These are phyloP conservation scores for Xenosphaeropsis pyriputrescens DNA, from an alignment of 2,329 filamentous ascomycete genomes.

Conservation along the genomic window DNA sequence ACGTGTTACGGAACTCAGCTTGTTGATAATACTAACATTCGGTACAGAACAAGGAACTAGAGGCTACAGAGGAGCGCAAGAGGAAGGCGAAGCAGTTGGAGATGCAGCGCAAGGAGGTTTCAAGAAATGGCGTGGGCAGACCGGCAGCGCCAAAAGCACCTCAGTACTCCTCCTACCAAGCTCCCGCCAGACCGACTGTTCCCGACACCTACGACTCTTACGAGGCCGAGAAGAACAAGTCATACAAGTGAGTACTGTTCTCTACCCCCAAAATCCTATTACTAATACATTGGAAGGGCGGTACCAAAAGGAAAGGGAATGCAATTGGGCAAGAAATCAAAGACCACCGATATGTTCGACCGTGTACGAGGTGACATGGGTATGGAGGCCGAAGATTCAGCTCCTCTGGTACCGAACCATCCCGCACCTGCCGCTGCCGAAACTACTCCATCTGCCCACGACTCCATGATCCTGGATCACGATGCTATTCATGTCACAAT, in stretches of 20 bases:
- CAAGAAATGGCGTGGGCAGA: slow-evolving; percentile 47
- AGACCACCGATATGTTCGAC: slow-evolving; percentile 95
- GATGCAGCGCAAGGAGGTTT: slow-evolving; percentile 94
- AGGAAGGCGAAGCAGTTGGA: slow-evolving; percentile 97
- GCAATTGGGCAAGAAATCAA: slow-evolving; percentile 98
- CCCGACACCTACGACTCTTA: slow-evolving; percentile 85
- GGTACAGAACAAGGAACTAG: slow-evolving; percentile 85
- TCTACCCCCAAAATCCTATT: neutral
- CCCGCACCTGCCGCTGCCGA: slow-evolving; percentile 34
- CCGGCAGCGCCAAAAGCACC: slow-evolving; percentile 56
- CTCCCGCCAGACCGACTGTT: slow-evolving; percentile 57
- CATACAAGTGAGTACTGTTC: slow-evolving; percentile 49
- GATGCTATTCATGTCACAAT: slow-evolving; percentile 82
- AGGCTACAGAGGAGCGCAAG: slow-evolving; percentile 96
- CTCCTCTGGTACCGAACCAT: slow-evolving; percentile 47
- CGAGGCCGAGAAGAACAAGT: slow-evolving; percentile 94
- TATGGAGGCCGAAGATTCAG: slow-evolving; percentile 61
- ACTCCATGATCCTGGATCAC: slow-evolving; percentile 57
- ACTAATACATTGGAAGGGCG: slow-evolving; percentile 25
- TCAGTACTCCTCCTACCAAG: slow-evolving; percentile 78
- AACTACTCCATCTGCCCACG: slow-evolving; percentile 36
- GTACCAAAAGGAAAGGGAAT: slow-evolving; percentile 88
- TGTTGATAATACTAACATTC: slow-evolving; percentile 10
- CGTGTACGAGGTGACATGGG: slow-evolving; percentile 85
- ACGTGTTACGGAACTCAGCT: slow-evolving; percentile 17